phyloP scores from a whole-genome alignment of 768 basidiomycete genomes.

The Multifurca ochricompacta region DNA sequence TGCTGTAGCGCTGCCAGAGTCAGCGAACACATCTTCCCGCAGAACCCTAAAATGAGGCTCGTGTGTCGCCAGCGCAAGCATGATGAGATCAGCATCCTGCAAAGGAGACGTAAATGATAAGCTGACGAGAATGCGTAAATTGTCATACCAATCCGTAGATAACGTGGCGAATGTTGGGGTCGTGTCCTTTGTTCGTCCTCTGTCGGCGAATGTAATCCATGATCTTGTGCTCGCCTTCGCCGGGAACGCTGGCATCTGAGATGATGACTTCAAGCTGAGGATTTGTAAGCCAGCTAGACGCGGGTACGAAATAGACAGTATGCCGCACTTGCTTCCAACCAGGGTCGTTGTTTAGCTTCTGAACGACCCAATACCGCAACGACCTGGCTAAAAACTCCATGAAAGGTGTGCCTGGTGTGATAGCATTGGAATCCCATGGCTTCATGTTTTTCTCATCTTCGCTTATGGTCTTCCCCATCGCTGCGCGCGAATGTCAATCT shows the following conservation, averaged over 20 bases:
- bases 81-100: conserved; percentile 97
- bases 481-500: conserved; percentile 31
- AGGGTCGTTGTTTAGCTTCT: conserved; percentile 90
- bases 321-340: conserved; percentile 81
- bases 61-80: conserved; percentile 96
- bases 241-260: conserved; percentile 94
- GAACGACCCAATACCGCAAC: conserved; percentile 91
- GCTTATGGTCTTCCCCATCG: conserved; percentile 83
- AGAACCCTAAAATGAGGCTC: conserved; percentile 97
- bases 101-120: conserved; percentile 15
- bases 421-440: conserved; percentile 97
- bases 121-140: background rate
- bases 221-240: conserved; percentile 99
- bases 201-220: conserved; percentile 97
- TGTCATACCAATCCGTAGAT: conserved; percentile 87
- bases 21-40: conserved; percentile 94
- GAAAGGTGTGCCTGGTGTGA: conserved; percentile 98
- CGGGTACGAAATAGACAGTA: background rate
- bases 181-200: conserved; percentile 77
- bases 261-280: conserved; percentile 87
- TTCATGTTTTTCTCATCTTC: conserved; percentile 81
- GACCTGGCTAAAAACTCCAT: conserved; percentile 88
- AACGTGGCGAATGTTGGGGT: conserved; percentile 93
- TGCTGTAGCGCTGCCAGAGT: conserved; percentile 62
- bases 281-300: background rate